phyloP scores from a whole-genome alignment of 441 rosid genomes.

The Theobroma grandiflorum region DNA sequence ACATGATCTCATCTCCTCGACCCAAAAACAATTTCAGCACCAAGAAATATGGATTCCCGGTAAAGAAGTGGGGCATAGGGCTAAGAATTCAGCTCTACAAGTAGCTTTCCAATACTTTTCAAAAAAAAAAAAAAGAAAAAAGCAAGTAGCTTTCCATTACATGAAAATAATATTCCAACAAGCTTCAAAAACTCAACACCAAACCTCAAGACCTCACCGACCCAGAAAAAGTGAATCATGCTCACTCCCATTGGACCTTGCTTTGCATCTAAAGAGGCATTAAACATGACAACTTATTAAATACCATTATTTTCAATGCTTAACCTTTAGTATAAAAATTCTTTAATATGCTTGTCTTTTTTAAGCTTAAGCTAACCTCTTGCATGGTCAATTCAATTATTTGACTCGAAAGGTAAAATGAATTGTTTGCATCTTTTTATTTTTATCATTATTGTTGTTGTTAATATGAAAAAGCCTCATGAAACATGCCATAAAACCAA shows the following conservation, averaged over 20 bases:
- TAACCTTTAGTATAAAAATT: background rate
- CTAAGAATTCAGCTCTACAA: background rate
- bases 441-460: background rate
- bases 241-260: background rate
- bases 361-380: background rate
- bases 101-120: background rate
- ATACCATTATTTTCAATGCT: background rate
- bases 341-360: background rate
- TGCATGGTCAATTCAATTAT: background rate
- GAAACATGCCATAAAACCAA: slow-evolving; percentile 15
- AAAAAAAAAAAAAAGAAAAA: too few species aligned
- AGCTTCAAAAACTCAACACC: background rate
- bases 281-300: background rate
- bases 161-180: background rate
- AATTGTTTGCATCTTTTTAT: background rate
- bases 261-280: background rate
- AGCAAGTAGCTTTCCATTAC: background rate
- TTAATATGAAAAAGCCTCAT: background rate
- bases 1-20: background rate
- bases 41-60: background rate
- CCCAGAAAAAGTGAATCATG: background rate
- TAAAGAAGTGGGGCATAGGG: background rate
- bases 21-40: background rate
- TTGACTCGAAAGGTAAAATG: background rate
- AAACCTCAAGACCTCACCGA: background rate